Percentiles rank a stretch among this genome's conserved stretches.
phyloP scores from a whole-genome alignment of 2,329 filamentous ascomycete species.

The Blastomyces silverae region DNA sequence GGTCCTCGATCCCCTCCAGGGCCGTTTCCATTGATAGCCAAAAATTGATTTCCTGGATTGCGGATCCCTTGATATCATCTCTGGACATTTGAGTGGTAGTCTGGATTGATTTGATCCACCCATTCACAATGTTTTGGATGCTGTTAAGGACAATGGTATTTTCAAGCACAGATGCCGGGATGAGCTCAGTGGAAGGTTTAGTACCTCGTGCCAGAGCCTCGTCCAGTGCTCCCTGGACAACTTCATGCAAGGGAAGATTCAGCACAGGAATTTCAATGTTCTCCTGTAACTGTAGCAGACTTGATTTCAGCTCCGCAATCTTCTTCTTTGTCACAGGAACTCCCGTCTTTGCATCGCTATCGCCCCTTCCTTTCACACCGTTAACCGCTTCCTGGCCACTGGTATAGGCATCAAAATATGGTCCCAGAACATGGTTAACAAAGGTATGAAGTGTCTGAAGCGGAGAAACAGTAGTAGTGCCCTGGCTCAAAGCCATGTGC shows the following conservation, averaged over 20 bases:
- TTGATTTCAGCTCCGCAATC: conserved; percentile 87
- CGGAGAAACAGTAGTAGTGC: conserved; percentile 64
- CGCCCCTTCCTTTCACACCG: conserved; percentile 64
- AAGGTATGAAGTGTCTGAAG: conserved; percentile 90
- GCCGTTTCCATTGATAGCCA: conserved; percentile 97
- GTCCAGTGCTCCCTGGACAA: conserved; percentile 78
- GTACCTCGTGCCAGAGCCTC: conserved; percentile 61
- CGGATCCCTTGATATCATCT: conserved; percentile 69
- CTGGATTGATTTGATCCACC: conserved; percentile 98
- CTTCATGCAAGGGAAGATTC: conserved; percentile 75
- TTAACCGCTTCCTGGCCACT: conserved; percentile 65
- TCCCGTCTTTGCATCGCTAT: conserved; percentile 86
- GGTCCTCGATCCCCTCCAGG: conserved; percentile 81
- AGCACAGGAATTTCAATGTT: conserved; percentile 97
- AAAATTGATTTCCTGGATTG: conserved; percentile 97
- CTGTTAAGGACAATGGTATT: conserved; percentile 92
- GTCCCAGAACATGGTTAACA: conserved; percentile 82
- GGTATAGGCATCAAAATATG: conserved; percentile 95
- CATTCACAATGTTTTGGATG: conserved; percentile 86
- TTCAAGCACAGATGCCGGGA: conserved; percentile 67
- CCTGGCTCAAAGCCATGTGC: conserved; percentile 59
- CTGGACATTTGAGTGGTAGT: conserved; percentile 89
- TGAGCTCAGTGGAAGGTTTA: conserved; percentile 69
- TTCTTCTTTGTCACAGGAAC: conserved; percentile 97
- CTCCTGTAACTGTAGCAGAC: conserved; percentile 84